phyloP scores from a whole-genome alignment of 2,329 filamentous ascomycete species.

The Colletotrichum godetiae region DNA sequence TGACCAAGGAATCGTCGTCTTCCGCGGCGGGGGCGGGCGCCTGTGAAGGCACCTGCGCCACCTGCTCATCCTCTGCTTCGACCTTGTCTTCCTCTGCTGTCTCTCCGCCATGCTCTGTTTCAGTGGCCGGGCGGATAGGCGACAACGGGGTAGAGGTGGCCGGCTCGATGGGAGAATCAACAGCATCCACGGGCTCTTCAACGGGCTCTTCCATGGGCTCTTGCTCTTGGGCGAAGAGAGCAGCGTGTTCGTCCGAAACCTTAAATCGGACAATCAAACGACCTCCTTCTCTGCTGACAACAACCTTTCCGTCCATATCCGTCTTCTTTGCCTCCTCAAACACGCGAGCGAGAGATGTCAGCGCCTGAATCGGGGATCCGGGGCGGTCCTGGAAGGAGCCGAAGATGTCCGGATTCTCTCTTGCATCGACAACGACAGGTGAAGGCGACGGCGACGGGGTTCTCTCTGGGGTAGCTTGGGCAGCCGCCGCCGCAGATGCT shows the following conservation, averaged over 20 bases:
- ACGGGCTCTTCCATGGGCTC: not conserved
- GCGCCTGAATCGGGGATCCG: slow-evolving; percentile 12
- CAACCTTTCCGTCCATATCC: slow-evolving; percentile 7
- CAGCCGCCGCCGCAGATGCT: slow-evolving; percentile 15
- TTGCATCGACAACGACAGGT: slow-evolving; percentile 21
- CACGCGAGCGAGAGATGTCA: slow-evolving; percentile 13
- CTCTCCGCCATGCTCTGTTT: not conserved
- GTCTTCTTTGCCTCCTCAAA: slow-evolving; percentile 15
- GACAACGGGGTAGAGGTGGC: not conserved
- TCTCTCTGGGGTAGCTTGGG: not conserved
- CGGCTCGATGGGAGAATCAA: not conserved
- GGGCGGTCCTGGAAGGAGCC: slow-evolving; percentile 25
- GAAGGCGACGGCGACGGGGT: slow-evolving; percentile 7
- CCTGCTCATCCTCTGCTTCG: not conserved
- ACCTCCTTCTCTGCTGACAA: slow-evolving; percentile 6
- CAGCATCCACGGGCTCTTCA: not conserved
- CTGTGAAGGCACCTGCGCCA: not conserved
- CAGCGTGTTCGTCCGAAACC: slow-evolving; percentile 23
- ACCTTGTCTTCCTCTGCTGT: not conserved
- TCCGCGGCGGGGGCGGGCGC: not conserved
- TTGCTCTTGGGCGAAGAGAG: not conserved
- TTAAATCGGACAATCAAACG: slow-evolving; percentile 35
- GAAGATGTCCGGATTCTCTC: slow-evolving; percentile 33
- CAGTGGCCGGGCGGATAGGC: not conserved
- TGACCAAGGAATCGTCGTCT: slow-evolving; percentile 16